Evolutionary conservation across 768 basidiomycete species (phyloP).

Genomic region (Trametes sanguinea): DNA sequence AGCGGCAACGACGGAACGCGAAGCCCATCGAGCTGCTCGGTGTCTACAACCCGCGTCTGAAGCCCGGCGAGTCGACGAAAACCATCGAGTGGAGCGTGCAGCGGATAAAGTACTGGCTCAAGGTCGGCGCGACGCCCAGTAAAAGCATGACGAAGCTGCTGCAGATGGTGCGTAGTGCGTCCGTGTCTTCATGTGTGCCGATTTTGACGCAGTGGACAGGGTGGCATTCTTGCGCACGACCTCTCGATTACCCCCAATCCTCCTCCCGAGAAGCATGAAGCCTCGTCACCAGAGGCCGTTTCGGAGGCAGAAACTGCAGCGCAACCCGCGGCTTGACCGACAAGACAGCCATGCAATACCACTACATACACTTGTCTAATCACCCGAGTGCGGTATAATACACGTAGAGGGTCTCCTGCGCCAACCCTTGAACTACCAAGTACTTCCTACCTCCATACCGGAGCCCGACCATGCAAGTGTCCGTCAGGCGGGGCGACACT

Average conservation of each 20-base stretch:
- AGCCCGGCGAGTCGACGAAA: slow-evolving; percentile 57
- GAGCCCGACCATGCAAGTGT: neutral
- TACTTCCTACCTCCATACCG: neutral
- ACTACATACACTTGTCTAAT: neutral
- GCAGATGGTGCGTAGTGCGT: slow-evolving; percentile 61
- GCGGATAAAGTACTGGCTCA: slow-evolving; percentile 88
- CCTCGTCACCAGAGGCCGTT: neutral
- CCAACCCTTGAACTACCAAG: neutral
- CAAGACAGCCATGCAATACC: neutral
- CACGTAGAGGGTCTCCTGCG: neutral
- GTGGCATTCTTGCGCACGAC: slow-evolving; percentile 19
- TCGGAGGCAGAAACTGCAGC: neutral
- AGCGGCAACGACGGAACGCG: slow-evolving; percentile 71
- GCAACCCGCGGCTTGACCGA: neutral
- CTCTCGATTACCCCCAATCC: neutral
- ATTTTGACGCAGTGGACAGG: slow-evolving; percentile 4
- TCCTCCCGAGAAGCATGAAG: neutral
- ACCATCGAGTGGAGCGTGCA: slow-evolving; percentile 88
- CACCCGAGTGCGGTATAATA: neutral
- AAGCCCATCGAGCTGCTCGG: slow-evolving; percentile 88
- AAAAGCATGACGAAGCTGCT: slow-evolving; percentile 76
- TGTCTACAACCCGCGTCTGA: slow-evolving; percentile 73
- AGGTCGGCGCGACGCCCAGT: slow-evolving; percentile 80
- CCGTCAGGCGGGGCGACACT: neutral
- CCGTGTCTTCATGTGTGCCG: neutral